Percentiles rank a stretch among this genome's conserved stretches.
These are phyloP conservation scores for Candida boidinii DNA, from an alignment of 805 yeast species.

Conservation along the genomic window DNA sequence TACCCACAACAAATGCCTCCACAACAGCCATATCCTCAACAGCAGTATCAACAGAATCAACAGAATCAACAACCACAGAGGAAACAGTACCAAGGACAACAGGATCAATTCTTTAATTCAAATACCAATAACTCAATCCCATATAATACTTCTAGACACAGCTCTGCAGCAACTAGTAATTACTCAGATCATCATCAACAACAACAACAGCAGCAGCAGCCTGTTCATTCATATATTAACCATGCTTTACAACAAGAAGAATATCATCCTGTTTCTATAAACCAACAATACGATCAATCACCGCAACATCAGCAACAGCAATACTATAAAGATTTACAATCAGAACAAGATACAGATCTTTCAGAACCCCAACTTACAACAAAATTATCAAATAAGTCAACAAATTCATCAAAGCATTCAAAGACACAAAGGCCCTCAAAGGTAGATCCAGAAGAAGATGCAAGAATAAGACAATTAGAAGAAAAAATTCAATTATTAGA, in stretches of 20 bases:
- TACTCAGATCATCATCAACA: too few species aligned
- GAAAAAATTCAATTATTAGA: constrained; percentile 24
- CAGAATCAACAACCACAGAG: constrained; percentile 1
- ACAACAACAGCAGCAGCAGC: too few species aligned
- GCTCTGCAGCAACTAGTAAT: too few species aligned
- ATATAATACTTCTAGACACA: too few species aligned
- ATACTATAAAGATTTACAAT: neutral
- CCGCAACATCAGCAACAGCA: constrained; percentile 1
- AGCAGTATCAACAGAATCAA: neutral
- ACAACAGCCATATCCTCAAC: constrained; percentile 3
- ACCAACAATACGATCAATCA: neutral
- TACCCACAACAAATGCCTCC: constrained; percentile 1
- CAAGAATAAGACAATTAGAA: constrained; percentile 21
- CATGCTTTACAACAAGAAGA: constrained; percentile 8
- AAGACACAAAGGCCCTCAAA: neutral
- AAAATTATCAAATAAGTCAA: neutral
- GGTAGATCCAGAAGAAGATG: constrained; percentile 7
- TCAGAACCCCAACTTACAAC: neutral
- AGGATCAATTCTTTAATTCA: too few species aligned
- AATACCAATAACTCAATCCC: too few species aligned
- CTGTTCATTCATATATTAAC: constrained; percentile 3
- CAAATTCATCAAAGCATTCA: neutral
- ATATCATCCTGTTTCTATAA: neutral
- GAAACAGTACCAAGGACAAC: too few species aligned
- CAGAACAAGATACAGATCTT: neutral